Conservation (phyloP, 1,284 basidiomycete genomes). For the Tilletia horrida region DNA sequence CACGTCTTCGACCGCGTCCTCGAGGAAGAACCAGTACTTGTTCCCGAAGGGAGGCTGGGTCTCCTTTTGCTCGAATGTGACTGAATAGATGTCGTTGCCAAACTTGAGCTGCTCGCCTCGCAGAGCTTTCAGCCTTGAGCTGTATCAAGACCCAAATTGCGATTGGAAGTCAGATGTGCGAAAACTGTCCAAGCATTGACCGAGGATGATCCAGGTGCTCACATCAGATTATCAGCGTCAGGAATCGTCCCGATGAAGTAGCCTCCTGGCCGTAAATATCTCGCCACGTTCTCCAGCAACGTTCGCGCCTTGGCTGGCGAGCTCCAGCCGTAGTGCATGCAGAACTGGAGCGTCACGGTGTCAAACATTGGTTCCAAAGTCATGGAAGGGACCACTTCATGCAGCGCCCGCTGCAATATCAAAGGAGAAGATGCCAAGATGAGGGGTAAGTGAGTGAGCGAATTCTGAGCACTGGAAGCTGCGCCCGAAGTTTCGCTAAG, state of each 20-base stretch:
- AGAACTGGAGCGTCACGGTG: constrained; percentile 96
- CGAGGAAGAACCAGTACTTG: constrained; percentile 86
- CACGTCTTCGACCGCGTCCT: constrained; percentile 86
- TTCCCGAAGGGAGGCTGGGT: constrained; percentile 69
- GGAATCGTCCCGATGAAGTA: constrained; percentile 92
- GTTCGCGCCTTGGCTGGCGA: constrained; percentile 75
- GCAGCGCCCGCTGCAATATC: constrained; percentile 62
- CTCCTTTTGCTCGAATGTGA: constrained; percentile 67
- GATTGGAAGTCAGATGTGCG: neutral
- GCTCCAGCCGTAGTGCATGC: constrained; percentile 99
- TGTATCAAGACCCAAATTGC: constrained; percentile 20
- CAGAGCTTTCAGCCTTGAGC: neutral
- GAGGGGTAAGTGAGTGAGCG: neutral
- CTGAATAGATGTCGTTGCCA: constrained; percentile 84
- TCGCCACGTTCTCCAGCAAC: constrained; percentile 88
- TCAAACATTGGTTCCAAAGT: constrained; percentile 70
- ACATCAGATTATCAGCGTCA: constrained; percentile 70
- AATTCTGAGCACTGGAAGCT: neutral
- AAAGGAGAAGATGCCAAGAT: neutral
- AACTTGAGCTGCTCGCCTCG: constrained; percentile 62
- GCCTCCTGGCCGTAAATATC: constrained; percentile 76
- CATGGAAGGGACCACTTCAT: constrained; percentile 66
- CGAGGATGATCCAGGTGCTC: constrained; percentile 33
- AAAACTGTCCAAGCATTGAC: too few relatives aligned
- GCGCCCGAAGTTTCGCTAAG: constrained; percentile 7